A percentile compares a stretch with the other conserved stretches of the same genome.
These are phyloP conservation scores for Saitozyma podzolica DNA, from an alignment of 768 basidiomycete species.

Conservation along the genomic window DNA sequence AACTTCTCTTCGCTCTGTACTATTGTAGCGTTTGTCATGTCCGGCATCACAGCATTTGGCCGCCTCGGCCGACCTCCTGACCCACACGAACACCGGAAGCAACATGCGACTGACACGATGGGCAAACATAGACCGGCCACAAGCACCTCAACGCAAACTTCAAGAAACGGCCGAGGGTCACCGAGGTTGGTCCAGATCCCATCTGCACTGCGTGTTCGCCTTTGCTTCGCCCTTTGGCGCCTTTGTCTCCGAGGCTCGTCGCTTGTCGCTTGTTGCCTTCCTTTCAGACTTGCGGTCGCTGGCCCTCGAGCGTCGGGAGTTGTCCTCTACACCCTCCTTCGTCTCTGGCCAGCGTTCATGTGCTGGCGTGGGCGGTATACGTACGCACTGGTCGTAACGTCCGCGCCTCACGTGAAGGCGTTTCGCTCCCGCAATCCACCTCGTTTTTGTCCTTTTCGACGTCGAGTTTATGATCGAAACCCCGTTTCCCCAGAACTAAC, in stretches of 20 bases:
- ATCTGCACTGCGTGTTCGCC: neutral
- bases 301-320: conserved; percentile 40
- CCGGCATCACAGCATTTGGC: conserved; percentile 11
- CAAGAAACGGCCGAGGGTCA: conserved; percentile 95
- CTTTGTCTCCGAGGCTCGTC: neutral
- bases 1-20: conserved; percentile 2
- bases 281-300: conserved; percentile 23
- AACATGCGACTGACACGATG: conserved; percentile 9
- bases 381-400: too few species aligned
- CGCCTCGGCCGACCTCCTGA: conserved; percentile 22
- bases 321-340: conserved; percentile 7
- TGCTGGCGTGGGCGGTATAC: too few species aligned
- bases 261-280: conserved; percentile 3
- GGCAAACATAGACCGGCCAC: conserved; percentile 68
- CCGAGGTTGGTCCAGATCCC: conserved; percentile 70
- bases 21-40: conserved; percentile 45
- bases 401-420: too few species aligned
- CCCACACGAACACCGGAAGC: neutral
- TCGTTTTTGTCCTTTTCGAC: too few species aligned
- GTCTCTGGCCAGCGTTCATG: neutral
- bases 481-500: neutral
- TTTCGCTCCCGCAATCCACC: too few species aligned
- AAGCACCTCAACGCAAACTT: conserved; percentile 91
- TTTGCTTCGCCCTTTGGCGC: neutral
- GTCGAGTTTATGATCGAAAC: too few species aligned